These are phyloP conservation scores for Phytophthora capsici DNA, from an alignment of 352 stramenopile species.

Conservation along the genomic window DNA sequence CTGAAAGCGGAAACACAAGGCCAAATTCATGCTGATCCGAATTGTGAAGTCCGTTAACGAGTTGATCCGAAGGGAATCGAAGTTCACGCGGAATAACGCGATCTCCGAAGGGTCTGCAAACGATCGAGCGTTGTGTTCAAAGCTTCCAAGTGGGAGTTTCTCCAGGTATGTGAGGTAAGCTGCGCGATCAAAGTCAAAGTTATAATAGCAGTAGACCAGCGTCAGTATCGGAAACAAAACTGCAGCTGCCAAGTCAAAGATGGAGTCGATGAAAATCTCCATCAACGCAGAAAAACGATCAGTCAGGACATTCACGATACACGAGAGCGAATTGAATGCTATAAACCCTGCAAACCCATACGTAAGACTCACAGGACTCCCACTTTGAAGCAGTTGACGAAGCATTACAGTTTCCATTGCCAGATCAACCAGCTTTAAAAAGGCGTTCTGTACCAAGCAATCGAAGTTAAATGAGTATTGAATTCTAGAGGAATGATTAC, in stretches of 20 bases:
- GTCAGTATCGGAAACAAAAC: slow-evolving; percentile 32
- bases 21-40: slow-evolving; percentile 35
- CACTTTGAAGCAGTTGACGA: slow-evolving; percentile 24
- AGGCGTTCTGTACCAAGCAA: slow-evolving; percentile 27
- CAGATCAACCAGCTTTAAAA: slow-evolving; percentile 27
- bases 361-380: slow-evolving; percentile 26
- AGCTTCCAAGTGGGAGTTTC: slow-evolving; percentile 25
- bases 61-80: slow-evolving; percentile 43
- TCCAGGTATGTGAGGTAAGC: slow-evolving; percentile 28
- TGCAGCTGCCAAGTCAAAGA: slow-evolving; percentile 39
- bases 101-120: slow-evolving; percentile 31
- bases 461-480: neutral
- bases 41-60: slow-evolving; percentile 29
- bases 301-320: neutral
- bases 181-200: slow-evolving; percentile 35
- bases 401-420: slow-evolving; percentile 25
- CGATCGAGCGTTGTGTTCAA: slow-evolving; percentile 33
- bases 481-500: neutral
- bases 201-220: slow-evolving; percentile 32
- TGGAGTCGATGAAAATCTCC: slow-evolving; percentile 4
- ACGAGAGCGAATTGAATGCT: neutral
- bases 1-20: slow-evolving; percentile 42
- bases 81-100: slow-evolving; percentile 31
- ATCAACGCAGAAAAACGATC: neutral
- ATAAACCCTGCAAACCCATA: slow-evolving; percentile 29